Base-by-base conservation (phyloP, 768 basidiomycete species). In the Calocybe cyanea region DNA sequence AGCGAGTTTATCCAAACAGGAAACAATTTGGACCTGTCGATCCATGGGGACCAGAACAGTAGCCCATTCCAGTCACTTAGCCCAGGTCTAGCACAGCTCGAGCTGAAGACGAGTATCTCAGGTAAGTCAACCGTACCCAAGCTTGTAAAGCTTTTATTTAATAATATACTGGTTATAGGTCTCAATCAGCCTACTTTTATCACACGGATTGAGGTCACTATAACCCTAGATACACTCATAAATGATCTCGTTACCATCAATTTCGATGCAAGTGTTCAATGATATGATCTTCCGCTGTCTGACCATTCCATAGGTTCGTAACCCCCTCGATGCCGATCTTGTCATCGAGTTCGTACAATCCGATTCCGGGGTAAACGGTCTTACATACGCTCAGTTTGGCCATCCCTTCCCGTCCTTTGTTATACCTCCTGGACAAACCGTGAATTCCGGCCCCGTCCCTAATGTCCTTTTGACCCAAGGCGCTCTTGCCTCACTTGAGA, bases 401-500 rank as follows among this genome's bases (percentile, higher is more conserved):
- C 73, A 77, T 47, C 35, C 67, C 2, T 85, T 86, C 62, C 62
- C 66, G 32, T 66, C 59, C 49, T 85, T 84, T 46, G 64, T 78
- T 20, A 64, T 83, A 7, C 80, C 81, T 0, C 68, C 82, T 0
- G 75, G 76, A 13, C 62, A 75, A 47, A 80, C 78, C 0, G 80
- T 76, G 40, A 81, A 81, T 57, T 83, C 80, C 33, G 85, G 85
- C 4, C 57, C 59, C 4, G 72, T 87, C 46, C 56, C 58, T 2
- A 72, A 84, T 37, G 85, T 87, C 10, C 48, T 78, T 19, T 67
- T 87, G 30, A 72, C 76, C 0, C 65, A 83, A 58, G 85, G 85
- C 8, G 77, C 75, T 0, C n/a, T 76, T 15, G 66, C 58, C 1
- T 78, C 83, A 3, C 68, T 87, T 2, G 68, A 50, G 4, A 83